Percentiles rank a stretch among this genome's conserved stretches.
These are phyloP conservation scores for Ulvella scutata DNA, from an alignment of 139 green algal genomes.

Conservation along the genomic window DNA sequence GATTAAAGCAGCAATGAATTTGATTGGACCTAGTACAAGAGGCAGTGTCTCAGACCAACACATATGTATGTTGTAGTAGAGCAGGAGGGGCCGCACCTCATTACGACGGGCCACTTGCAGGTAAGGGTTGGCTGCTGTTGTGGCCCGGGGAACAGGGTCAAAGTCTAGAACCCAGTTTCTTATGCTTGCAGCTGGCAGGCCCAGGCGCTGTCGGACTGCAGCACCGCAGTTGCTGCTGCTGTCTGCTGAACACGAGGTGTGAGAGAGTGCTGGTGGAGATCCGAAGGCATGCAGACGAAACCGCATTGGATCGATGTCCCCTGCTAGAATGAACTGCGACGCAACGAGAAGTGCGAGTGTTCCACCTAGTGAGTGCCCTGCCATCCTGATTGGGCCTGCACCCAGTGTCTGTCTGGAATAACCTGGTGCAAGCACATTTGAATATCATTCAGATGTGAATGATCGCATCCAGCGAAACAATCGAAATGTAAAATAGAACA, in stretches of 20 bases:
- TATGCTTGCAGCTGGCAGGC: neutral
- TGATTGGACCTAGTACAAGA: too few relatives aligned
- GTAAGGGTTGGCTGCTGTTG: neutral
- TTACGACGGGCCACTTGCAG: neutral
- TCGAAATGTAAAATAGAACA: too few relatives aligned
- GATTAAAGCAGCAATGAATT: too few relatives aligned
- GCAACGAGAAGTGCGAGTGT: neutral
- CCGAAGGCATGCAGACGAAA: neutral
- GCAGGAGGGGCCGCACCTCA: neutral
- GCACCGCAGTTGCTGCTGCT: neutral
- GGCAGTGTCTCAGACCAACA: too few relatives aligned
- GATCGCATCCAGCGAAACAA: too few relatives aligned
- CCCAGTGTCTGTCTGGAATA: too few relatives aligned
- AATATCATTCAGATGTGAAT: too few relatives aligned
- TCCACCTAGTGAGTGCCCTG: neutral
- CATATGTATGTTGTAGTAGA: too few relatives aligned
- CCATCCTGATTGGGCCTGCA: neutral
- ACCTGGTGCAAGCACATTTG: too few relatives aligned
- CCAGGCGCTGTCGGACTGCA: neutral
- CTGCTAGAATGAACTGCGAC: neutral
- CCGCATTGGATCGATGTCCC: neutral
- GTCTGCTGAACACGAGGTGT: too few relatives aligned
- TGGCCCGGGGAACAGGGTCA: neutral
- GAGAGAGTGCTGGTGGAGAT: neutral
- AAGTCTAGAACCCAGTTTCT: slow-evolving; percentile 2